These are phyloP conservation scores for Saccharomyces kudriavzevii DNA, from an alignment of 805 yeast species.

Conservation along the genomic window DNA sequence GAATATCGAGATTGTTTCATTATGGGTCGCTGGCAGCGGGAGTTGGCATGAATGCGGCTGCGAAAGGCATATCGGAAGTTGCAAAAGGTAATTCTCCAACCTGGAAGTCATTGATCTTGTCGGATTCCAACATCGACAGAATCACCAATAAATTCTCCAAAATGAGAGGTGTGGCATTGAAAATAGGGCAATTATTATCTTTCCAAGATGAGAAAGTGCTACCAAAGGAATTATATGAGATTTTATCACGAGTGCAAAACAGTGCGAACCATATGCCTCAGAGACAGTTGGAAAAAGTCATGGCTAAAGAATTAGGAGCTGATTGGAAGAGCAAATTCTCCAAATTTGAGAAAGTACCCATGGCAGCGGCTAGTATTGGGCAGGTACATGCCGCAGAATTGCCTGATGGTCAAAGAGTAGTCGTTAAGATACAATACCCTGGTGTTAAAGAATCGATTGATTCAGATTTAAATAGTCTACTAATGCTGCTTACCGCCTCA, in stretches of 20 bases:
- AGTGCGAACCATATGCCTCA: conserved; percentile 96
- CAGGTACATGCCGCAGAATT: conserved; percentile 86
- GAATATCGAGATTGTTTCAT: conserved; percentile 84
- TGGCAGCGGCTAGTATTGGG: conserved; percentile 96
- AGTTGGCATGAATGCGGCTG: conserved; percentile 74
- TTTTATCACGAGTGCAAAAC: conserved; percentile 79
- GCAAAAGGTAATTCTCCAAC: conserved; percentile 46
- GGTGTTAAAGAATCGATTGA: conserved; percentile 93
- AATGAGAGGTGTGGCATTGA: conserved; percentile 98
- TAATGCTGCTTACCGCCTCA: conserved; percentile 78
- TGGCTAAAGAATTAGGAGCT: conserved; percentile 62
- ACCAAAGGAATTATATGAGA: conserved; percentile 77
- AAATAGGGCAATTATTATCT: conserved; percentile 93
- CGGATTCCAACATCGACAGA: conserved; percentile 77
- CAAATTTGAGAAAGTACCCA: conserved; percentile 76
- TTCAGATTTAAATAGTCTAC: conserved; percentile 80
- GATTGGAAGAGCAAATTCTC: conserved; percentile 71
- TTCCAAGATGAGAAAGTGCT: conserved; percentile 84
- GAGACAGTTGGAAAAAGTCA: conserved; percentile 70
- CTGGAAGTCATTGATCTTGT: conserved; percentile 54
- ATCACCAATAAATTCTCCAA: conserved; percentile 80
- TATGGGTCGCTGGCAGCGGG: conserved; percentile 91
- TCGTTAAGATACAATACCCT: conserved; percentile 94
- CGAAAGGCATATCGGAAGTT: conserved; percentile 64
- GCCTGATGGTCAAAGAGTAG: conserved; percentile 62